phyloP scores from a whole-genome alignment of 768 basidiomycete species.

The Boletus coccyginus region DNA sequence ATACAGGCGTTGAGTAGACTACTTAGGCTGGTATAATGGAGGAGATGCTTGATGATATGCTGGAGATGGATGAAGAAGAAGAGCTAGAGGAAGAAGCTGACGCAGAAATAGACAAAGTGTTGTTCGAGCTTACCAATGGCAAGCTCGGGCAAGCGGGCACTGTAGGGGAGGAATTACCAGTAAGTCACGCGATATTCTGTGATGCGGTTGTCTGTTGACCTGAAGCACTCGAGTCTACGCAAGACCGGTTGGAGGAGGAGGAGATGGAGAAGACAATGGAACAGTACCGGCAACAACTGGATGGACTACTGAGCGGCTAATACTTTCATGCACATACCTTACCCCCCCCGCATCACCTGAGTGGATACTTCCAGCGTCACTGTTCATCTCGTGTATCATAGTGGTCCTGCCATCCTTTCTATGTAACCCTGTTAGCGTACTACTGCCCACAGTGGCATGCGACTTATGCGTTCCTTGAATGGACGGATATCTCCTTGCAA shows the following conservation, averaged over 20 bases:
- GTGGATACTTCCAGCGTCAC: background rate
- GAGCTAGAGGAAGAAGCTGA: slow-evolving; percentile 96
- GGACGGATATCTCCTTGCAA: background rate
- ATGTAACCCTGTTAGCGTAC: background rate
- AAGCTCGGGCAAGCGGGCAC: slow-evolving; percentile 86
- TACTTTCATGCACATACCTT: slow-evolving; percentile 15
- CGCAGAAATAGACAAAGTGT: slow-evolving; percentile 93
- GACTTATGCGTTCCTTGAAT: slow-evolving; percentile 5
- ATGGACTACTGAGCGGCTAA: slow-evolving; percentile 69
- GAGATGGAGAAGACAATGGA: slow-evolving; percentile 89
- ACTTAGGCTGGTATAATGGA: slow-evolving; percentile 94
- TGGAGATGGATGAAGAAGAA: slow-evolving; percentile 91
- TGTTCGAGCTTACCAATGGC: slow-evolving; percentile 94
- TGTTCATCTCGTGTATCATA: slow-evolving; percentile 12
- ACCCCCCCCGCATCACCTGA: background rate
- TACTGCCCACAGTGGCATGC: background rate
- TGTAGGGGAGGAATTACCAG: slow-evolving; percentile 71
- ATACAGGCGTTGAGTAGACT: slow-evolving; percentile 4
- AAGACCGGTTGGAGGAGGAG: slow-evolving; percentile 69
- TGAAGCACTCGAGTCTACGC: slow-evolving; percentile 41
- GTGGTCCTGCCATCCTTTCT: background rate
- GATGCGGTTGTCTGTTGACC: slow-evolving; percentile 6
- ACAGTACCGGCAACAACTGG: slow-evolving; percentile 84
- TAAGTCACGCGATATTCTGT: slow-evolving; percentile 38
- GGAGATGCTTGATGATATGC: slow-evolving; percentile 94